Evolutionary conservation across 176 grass and related monocot genomes (phyloP).

Genomic region (Oryza nivara): DNA sequence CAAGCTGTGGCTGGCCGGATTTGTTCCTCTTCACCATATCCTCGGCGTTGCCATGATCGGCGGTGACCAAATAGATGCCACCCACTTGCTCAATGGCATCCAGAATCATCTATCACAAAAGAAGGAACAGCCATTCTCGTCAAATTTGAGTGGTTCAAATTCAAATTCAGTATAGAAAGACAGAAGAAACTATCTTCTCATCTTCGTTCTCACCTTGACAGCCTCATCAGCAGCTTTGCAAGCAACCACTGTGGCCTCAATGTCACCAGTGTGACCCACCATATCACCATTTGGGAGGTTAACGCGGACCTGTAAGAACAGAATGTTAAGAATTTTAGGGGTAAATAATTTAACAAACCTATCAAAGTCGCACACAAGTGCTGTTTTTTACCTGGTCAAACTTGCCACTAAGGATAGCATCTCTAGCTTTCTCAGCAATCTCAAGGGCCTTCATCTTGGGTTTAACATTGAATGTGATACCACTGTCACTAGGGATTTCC

Average conservation of each 20-base stretch:
- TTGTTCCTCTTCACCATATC: slow-evolving; percentile 99
- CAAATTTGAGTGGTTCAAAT: not conserved
- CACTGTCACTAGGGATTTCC: slow-evolving; percentile 91
- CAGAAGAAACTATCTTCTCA: not conserved
- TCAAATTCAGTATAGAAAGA: not conserved
- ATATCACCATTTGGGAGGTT: slow-evolving; percentile 97
- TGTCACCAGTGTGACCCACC: slow-evolving; percentile 99
- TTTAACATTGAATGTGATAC: slow-evolving; percentile 97
- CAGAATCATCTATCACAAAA: slow-evolving; percentile 71
- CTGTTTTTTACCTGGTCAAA: slow-evolving; percentile 85
- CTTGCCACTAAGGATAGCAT: slow-evolving; percentile 86
- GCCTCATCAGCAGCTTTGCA: slow-evolving; percentile 96
- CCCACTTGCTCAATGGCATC: slow-evolving; percentile 90
- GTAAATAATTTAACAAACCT: not conserved
- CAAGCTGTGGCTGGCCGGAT: slow-evolving; percentile 65
- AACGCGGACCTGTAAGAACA: slow-evolving; percentile 75
- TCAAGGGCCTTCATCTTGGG: slow-evolving; percentile 96
- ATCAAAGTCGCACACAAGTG: not conserved
- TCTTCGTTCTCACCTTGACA: slow-evolving; percentile 71
- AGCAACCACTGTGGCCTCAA: slow-evolving; percentile 92
- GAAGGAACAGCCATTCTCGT: not conserved
- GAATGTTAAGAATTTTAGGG: not conserved
- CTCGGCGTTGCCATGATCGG: slow-evolving; percentile 97
- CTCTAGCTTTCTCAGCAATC: slow-evolving; percentile 88
- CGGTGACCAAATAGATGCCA: slow-evolving; percentile 92